These are phyloP conservation scores for Ustilago shanxiensis DNA, from an alignment of 1,284 basidiomycete species.

Conservation along the genomic window DNA sequence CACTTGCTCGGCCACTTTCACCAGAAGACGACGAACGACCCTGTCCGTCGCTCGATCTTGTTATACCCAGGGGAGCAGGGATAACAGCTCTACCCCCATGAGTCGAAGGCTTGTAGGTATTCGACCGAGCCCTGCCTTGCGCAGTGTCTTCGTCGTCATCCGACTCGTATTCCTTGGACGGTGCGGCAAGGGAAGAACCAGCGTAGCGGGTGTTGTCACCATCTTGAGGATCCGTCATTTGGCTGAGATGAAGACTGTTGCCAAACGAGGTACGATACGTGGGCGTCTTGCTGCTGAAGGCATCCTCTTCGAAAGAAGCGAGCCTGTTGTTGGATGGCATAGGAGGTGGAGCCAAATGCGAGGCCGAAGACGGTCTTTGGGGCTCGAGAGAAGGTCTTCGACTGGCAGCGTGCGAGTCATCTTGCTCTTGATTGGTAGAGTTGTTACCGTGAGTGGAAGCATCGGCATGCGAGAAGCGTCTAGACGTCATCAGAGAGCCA, in stretches of 20 bases:
- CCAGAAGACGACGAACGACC: neutral
- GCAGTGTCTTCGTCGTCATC: conserved; percentile 7
- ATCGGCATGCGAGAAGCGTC: conserved; percentile 21
- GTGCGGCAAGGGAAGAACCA: neutral
- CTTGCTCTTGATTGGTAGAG: neutral
- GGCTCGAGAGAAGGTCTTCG: neutral
- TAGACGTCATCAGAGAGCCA: conserved; percentile 10
- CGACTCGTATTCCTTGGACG: neutral
- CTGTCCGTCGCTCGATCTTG: neutral
- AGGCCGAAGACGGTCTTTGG: neutral
- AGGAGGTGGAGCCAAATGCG: neutral
- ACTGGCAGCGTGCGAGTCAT: neutral
- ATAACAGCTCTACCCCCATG: conserved; percentile 5
- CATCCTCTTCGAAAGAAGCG: conserved; percentile 38
- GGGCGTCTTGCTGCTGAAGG: conserved; percentile 32
- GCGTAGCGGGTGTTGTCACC: neutral
- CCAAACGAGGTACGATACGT: conserved; percentile 35
- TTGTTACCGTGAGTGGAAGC: neutral
- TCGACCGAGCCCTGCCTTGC: conserved; percentile 21
- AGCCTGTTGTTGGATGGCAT: neutral
- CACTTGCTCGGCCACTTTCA: neutral
- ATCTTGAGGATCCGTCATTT: neutral
- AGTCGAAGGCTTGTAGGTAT: conserved; percentile 27
- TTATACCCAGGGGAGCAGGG: neutral
- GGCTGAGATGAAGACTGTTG: conserved; percentile 5